Conservation (phyloP, 2,329 filamentous ascomycete species). For the Sporothrix curviconia region DNA sequence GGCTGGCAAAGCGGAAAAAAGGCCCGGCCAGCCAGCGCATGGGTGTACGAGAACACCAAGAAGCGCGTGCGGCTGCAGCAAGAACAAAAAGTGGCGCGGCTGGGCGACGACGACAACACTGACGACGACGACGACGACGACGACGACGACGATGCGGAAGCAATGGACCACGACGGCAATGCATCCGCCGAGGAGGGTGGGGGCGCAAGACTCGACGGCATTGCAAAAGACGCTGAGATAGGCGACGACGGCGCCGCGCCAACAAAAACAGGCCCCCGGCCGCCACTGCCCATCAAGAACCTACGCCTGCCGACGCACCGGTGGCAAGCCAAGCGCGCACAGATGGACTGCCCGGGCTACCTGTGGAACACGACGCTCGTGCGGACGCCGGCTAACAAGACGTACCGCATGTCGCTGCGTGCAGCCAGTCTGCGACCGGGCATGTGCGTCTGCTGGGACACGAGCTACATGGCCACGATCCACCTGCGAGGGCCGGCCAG, state of each 20-base stretch:
- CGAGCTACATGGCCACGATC: conserved; percentile 88
- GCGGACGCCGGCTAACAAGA: conserved; percentile 79
- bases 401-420: conserved; percentile 80
- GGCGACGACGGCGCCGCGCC: not conserved
- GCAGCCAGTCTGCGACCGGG: conserved; percentile 68
- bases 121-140: conserved; percentile 28
- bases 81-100: not conserved
- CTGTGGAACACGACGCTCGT: conserved; percentile 90
- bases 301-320: conserved; percentile 92
- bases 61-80: conserved; percentile 21
- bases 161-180: too few relatives aligned
- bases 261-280: conserved; percentile 56
- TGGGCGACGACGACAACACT: not conserved
- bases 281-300: conserved; percentile 76
- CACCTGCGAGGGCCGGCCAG: conserved; percentile 55
- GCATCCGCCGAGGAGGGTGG: too few relatives aligned
- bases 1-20: conserved; percentile 43
- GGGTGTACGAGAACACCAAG: conserved; percentile 26
- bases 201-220: too few relatives aligned
- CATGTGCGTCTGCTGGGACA: conserved; percentile 69
- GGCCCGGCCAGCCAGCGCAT: conserved; percentile 13
- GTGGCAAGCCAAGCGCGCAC: conserved; percentile 87
- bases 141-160: not conserved
- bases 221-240: too few relatives aligned
- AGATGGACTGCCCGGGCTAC: conserved; percentile 72